Base-by-base conservation (phyloP, 2,329 filamentous ascomycete genomes). In the Xylaria sp. region DNA sequence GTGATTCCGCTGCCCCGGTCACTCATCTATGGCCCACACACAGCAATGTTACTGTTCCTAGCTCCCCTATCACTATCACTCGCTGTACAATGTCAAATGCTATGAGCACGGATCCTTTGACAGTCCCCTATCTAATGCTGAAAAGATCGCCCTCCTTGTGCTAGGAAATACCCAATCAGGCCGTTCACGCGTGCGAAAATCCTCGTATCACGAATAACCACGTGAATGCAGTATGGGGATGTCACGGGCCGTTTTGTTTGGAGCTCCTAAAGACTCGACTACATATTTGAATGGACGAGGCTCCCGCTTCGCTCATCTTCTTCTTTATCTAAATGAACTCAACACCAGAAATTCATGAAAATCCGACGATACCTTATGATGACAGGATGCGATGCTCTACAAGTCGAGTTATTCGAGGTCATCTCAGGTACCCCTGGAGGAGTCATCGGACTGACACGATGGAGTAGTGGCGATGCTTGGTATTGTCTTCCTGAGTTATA, bases 181-280 rank as follows among this genome's bases (percentile, higher is more conserved):
- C 59, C 44, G 27, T 62, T 31, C 3, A 44, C 42, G 49, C 38
- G 22, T 22, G 53, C 33, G 10, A 11, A 53, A 38, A 38, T 49
- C 33, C 54, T 63, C 63, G 63, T 61, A 66, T 66, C 29, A 20
- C 51, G 49, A 57, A 47, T 55, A 27, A 20, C 44, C 66, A 68
- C 55, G 63, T 68, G 66, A 63, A 62, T 49, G 13, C 42, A 15
- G n/a, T 63, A 54, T 49, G 55, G 54, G 36, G 38, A 66, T n/a
- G 49, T 58, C 51, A 53, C 42, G 50, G 63, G 63, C 13, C 39
- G 27, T 9, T 45, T n/a, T 20, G 15, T 31, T 57, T 57, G 50
- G 59, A 55, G 59, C 47, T 54, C 36, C 53, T 55, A 50, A n/a
- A 15, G 29, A 29, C 25, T 33, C n/a, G 51, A 50, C 49, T 66